Base-by-base conservation (phyloP, 768 basidiomycete species). In the Cystobasidium ongulense region DNA sequence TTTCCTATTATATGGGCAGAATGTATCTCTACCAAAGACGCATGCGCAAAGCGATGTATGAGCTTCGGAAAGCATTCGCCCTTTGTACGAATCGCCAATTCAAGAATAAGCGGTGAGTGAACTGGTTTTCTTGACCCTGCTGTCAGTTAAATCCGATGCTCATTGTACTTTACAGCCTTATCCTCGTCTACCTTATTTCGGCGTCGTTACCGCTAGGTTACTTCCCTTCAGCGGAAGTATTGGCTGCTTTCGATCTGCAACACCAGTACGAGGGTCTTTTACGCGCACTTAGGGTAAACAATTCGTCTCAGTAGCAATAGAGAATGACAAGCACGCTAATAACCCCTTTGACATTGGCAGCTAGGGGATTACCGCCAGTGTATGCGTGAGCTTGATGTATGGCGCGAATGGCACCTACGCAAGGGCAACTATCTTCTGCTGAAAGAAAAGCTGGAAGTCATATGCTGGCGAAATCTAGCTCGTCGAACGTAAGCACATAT, bases 401-500 rank as follows among this genome's bases (percentile, higher is more conserved):
- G 72, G 29, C 73, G 59, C n/a, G 17, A 25, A 0, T 79, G 71
- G 67, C 77, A 77, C 39, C 38, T 74, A 17, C 15, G 38, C 13
- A 59, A 66, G 39, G 76, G 77, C 5, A 78, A 75, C 62, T 79
- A 75, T 66, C 74, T 78, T 17, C 27, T 79, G 1, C 36, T 79
- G 52, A 54, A 72, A 15, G 78, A 79, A 29, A 79, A 79, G 67
- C 76, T 79, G 29, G 78, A 79, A 66, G 31, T 73, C 23, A 11
- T 79, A 0, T 79, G 78, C 59, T 79, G 78, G 78, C 74, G 78
- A 13, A 79, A 79, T 63, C 64, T 79, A 17, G 50, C 70, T 1
- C 43, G 78, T 27, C 29, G 68, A 63, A 76, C 76, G 78, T 92
- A 13, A 39, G 77, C 57, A 54, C 27, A n/a, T 46, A 13, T 46